phyloP scores from a whole-genome alignment of 805 yeast genomes.

The Candida sphagnicola region DNA sequence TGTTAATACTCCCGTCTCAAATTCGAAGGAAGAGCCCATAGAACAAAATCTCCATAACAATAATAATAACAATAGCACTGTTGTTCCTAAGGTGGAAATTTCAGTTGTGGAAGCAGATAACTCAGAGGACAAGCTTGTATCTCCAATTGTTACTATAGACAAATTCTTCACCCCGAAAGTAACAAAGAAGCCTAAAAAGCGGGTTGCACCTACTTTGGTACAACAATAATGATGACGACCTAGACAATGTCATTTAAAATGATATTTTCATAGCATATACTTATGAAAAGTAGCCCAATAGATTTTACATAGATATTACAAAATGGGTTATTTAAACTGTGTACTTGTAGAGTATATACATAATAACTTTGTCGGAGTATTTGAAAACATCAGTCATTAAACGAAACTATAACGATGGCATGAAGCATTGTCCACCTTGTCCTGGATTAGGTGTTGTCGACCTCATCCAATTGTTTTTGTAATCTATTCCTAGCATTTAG shows the following conservation, averaged over 20 bases:
- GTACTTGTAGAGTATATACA: neutral
- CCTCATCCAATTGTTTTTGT: slow-evolving; percentile 30
- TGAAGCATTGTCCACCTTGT: no score
- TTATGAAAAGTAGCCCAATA: no score
- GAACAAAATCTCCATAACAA: neutral
- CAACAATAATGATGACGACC: neutral
- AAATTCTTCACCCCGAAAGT: slow-evolving; percentile 10
- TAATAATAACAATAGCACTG: no score
- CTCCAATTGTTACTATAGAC: slow-evolving; percentile 8
- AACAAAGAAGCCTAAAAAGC: slow-evolving; percentile 11
- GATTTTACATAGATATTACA: no score
- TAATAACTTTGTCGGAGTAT: no score
- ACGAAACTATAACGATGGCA: no score
- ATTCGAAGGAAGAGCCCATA: neutral
- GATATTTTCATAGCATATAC: no score
- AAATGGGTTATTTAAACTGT: no score
- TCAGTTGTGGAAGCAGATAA: neutral
- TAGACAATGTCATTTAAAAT: no score
- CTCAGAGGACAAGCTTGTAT: neutral
- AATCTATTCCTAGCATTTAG: slow-evolving; percentile 45
- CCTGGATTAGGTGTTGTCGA: neutral
- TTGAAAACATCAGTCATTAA: no score
- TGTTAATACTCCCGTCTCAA: no score
- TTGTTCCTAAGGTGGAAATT: neutral
- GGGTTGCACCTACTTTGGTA: slow-evolving; percentile 18